These are phyloP conservation scores for Ephemerocybe angulata DNA, from an alignment of 768 basidiomycete species.

Conservation along the genomic window DNA sequence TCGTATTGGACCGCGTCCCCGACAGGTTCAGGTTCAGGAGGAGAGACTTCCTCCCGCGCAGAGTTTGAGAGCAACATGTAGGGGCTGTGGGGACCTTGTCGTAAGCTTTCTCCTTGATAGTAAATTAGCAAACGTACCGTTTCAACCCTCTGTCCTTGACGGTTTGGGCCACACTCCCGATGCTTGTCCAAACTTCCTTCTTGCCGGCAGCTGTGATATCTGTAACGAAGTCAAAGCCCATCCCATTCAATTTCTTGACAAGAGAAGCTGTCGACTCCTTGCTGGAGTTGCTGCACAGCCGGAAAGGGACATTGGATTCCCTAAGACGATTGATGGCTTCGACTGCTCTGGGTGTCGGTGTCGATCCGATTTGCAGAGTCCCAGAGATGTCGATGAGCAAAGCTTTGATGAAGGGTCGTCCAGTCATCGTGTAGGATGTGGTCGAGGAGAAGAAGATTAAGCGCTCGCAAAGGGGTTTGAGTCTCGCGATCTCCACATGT, in stretches of 20 bases:
- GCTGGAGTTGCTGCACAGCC: conserved; percentile 67
- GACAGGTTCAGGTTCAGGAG: not conserved
- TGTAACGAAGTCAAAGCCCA: conserved; percentile 45
- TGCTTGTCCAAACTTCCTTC: conserved; percentile 59
- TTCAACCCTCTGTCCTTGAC: conserved; percentile 39
- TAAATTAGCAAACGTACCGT: conserved; percentile 28
- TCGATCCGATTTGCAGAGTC: conserved; percentile 54
- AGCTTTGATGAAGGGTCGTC: conserved; percentile 42
- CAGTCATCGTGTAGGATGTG: no score
- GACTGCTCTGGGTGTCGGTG: conserved; percentile 46
- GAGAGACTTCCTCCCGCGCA: conserved; percentile 39
- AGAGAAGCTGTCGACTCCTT: conserved; percentile 54
- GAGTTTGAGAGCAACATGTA: conserved; percentile 54
- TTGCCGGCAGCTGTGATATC: conserved; percentile 5
- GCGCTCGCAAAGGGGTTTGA: no score
- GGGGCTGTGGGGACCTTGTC: conserved; percentile 33
- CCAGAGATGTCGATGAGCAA: conserved; percentile 68
- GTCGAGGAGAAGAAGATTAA: no score
- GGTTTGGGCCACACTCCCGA: conserved; percentile 52
- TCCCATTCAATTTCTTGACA: conserved; percentile 35
- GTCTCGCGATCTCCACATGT: no score
- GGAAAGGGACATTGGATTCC: conserved; percentile 36
- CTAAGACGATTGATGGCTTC: conserved; percentile 39
- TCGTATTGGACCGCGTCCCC: conserved; percentile 35
- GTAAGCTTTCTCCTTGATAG: not conserved